Evolutionary conservation across 768 basidiomycete genomes (phyloP).

Genomic region (Imleria badia): DNA sequence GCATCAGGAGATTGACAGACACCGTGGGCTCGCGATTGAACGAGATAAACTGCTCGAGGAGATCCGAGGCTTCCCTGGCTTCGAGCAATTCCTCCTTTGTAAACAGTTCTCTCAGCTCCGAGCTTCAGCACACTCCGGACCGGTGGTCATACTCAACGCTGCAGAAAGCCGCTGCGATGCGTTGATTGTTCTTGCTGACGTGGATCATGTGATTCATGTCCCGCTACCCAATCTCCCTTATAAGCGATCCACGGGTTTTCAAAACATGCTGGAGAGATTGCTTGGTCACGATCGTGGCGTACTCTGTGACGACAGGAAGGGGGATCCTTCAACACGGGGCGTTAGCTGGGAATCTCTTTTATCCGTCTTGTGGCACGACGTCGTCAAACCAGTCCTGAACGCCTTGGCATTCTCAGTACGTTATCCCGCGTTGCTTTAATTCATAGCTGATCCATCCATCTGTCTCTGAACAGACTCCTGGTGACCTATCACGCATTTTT

Average conservation of each 20-base stretch:
- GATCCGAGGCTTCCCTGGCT: constrained; percentile 1
- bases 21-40: constrained; percentile 1
- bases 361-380: constrained; percentile 2
- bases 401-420: not conserved
- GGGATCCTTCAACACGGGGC: not conserved
- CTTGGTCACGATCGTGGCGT: not conserved
- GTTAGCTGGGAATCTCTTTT: not conserved
- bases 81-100: constrained; percentile 1
- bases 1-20: not conserved
- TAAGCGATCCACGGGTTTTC: not conserved
- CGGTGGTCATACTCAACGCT: too few species aligned
- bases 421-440: not conserved
- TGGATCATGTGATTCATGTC: not conserved
- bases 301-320: not conserved
- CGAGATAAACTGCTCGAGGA: not conserved
- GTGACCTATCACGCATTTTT: too few species aligned
- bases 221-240: not conserved
- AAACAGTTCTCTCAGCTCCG: too few species aligned
- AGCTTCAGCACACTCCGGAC: too few species aligned
- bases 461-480: too few species aligned
- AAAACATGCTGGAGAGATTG: too few species aligned
- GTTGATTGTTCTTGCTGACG: too few species aligned
- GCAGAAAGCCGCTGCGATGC: too few species aligned
- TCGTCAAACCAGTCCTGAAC: constrained; percentile 5
- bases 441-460: not conserved